Conservation (phyloP, 2,329 filamentous ascomycete species). For the Fusarium paranaense region DNA sequence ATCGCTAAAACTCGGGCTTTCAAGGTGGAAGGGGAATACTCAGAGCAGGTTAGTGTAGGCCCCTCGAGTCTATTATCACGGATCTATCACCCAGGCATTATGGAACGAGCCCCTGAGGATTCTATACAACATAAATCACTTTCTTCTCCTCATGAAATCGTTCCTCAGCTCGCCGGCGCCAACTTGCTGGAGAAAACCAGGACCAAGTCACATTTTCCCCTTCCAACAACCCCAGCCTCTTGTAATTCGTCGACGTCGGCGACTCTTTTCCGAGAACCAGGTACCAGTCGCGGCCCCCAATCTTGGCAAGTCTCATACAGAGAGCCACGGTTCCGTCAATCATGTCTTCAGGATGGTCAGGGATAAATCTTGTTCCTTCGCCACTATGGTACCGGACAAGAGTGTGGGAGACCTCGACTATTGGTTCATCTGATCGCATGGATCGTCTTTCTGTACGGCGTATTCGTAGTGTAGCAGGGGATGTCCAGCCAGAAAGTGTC, state of each 20-base stretch:
- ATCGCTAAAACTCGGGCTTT: too few species aligned
- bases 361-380: background rate
- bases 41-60: too few species aligned
- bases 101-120: too few species aligned
- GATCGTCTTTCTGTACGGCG: background rate
- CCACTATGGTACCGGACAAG: constrained; percentile 3
- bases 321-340: constrained; percentile 3
- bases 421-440: background rate
- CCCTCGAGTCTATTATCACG: background rate
- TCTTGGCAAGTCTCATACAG: constrained; percentile 16
- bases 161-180: constrained; percentile 11
- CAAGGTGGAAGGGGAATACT: too few species aligned
- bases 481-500: constrained; percentile 11
- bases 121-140: constrained; percentile 3
- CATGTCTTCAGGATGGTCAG: constrained; percentile 12
- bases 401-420: background rate
- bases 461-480: background rate
- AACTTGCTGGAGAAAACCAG: constrained; percentile 12
- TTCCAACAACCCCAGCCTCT: constrained; percentile 5
- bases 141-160: constrained; percentile 18
- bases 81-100: background rate
- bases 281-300: constrained; percentile 12
- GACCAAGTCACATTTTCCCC: constrained; percentile 13
- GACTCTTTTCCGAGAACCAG: background rate
- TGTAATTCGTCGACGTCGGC: background rate